Conservation (phyloP, 768 basidiomycete species). For the Macrocybe gigantea region DNA sequence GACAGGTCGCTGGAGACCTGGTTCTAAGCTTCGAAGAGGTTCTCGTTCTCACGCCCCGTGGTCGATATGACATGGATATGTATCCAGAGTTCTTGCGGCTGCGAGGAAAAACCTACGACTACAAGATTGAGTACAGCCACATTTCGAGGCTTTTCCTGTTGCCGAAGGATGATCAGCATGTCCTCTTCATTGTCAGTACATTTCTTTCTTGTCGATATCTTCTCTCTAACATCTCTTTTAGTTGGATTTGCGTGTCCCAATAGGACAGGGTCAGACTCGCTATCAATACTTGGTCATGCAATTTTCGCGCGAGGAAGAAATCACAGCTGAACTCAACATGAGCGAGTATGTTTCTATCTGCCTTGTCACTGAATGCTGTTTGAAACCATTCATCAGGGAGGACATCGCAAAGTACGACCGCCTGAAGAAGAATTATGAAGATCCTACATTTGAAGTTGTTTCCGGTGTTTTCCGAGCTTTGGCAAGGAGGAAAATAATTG, state of each 20-base stretch:
- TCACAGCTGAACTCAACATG: constrained; percentile 92
- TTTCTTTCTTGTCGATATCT: background rate
- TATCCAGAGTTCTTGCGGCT: constrained; percentile 90
- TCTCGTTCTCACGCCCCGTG: constrained; percentile 90
- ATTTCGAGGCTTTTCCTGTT: constrained; percentile 88
- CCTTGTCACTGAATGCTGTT: background rate
- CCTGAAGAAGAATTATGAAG: constrained; percentile 91
- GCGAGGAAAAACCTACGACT: constrained; percentile 99
- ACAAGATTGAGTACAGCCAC: constrained; percentile 89
- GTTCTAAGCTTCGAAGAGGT: constrained; percentile 95
- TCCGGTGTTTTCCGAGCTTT: constrained; percentile 90
- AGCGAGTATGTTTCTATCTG: constrained; percentile 57
- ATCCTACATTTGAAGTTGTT: constrained; percentile 92
- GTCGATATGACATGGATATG: constrained; percentile 97
- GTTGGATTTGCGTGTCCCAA: constrained; percentile 89
- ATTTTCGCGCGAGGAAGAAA: constrained; percentile 95
- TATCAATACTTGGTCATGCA: constrained; percentile 99
- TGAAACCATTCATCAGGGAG: constrained; percentile 40
- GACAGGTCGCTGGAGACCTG: constrained; percentile 84
- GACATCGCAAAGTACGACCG: constrained; percentile 75
- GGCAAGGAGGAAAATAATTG: constrained; percentile 86
- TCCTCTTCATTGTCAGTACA: constrained; percentile 81
- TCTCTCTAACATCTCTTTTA: constrained; percentile 21
- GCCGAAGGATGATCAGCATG: constrained; percentile 95
- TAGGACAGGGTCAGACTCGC: constrained; percentile 95